phyloP scores from a whole-genome alignment of 2,329 filamentous ascomycete genomes.

The Zarea fungicola region DNA sequence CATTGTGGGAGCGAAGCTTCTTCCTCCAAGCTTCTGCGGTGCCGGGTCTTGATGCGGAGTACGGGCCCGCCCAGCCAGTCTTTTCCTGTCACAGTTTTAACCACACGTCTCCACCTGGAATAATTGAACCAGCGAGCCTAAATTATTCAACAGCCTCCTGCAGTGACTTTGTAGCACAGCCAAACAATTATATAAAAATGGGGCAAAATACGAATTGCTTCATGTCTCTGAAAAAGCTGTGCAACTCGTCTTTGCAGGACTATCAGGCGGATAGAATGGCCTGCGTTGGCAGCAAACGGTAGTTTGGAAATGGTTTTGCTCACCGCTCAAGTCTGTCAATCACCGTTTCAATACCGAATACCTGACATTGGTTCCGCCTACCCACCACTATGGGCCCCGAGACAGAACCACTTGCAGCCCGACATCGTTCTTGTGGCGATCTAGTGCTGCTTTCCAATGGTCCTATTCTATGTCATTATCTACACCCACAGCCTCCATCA shows the following conservation, averaged over 20 bases:
- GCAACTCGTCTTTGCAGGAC: too few relatives aligned
- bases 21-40: not conserved
- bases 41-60: not conserved
- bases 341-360: not conserved
- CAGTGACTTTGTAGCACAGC: too few relatives aligned
- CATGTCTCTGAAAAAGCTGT: too few relatives aligned
- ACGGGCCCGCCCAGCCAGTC: too few relatives aligned
- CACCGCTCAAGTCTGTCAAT: not conserved
- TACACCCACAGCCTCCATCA: slow-evolving; percentile 29
- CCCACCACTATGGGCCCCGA: not conserved
- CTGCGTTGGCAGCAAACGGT: too few relatives aligned
- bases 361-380: not conserved
- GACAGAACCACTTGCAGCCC: slow-evolving; percentile 17
- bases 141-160: too few relatives aligned
- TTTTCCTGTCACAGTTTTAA: too few relatives aligned
- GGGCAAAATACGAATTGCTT: too few relatives aligned
- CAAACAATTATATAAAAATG: too few relatives aligned
- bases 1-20: not conserved
- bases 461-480: slow-evolving; percentile 32
- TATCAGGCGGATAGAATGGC: too few relatives aligned
- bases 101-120: too few relatives aligned
- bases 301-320: not conserved
- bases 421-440: slow-evolving; percentile 27
- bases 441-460: slow-evolving; percentile 32
- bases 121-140: too few relatives aligned